A percentile compares a stretch with the other conserved stretches of the same genome.
These are phyloP conservation scores for Mucor indicus DNA, from an alignment of 371 early-diverging fungal genomes.

Conservation along the genomic window DNA sequence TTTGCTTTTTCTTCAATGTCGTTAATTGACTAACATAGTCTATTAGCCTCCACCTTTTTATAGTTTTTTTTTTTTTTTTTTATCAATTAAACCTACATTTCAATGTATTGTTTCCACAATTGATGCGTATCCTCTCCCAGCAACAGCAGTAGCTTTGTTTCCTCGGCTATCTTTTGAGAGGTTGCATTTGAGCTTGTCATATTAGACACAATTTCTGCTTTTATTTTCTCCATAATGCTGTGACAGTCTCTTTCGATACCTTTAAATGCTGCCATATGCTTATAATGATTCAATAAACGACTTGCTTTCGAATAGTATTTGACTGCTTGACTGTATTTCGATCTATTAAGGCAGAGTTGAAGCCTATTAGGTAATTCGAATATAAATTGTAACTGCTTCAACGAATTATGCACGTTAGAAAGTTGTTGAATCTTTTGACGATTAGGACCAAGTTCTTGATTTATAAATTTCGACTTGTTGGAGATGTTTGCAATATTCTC, in stretches of 20 bases:
- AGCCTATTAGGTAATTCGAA: conserved; percentile 81
- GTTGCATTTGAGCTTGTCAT: conserved; percentile 21
- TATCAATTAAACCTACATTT: conserved; percentile 38
- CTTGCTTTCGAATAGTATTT: conserved; percentile 70
- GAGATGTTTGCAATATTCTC: conserved; percentile 69
- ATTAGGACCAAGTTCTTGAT: conserved; percentile 58
- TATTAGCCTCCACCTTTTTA: background rate
- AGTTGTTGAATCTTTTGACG: conserved; percentile 74
- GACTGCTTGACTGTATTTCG: conserved; percentile 73
- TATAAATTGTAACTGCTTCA: conserved; percentile 81
- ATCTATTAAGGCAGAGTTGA: conserved; percentile 52
- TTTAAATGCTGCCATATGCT: conserved; percentile 69
- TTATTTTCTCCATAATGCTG: conserved; percentile 68
- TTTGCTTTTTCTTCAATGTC: conserved; percentile 15
- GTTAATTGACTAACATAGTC: conserved; percentile 15
- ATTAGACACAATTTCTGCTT: conserved; percentile 44
- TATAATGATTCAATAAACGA: conserved; percentile 72
- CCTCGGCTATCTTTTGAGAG: conserved; percentile 46
- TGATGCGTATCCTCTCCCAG: conserved; percentile 47
- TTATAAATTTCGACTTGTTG: conserved; percentile 48
- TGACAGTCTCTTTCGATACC: conserved; percentile 77
- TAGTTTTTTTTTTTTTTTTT: too few relatives aligned
- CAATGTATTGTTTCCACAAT: conserved; percentile 48
- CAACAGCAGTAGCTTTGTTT: conserved; percentile 56
- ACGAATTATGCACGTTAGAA: conserved; percentile 69